Evolutionary conservation across 2,329 filamentous ascomycete genomes (phyloP).

Genomic region (Talaromyces sp.): DNA sequence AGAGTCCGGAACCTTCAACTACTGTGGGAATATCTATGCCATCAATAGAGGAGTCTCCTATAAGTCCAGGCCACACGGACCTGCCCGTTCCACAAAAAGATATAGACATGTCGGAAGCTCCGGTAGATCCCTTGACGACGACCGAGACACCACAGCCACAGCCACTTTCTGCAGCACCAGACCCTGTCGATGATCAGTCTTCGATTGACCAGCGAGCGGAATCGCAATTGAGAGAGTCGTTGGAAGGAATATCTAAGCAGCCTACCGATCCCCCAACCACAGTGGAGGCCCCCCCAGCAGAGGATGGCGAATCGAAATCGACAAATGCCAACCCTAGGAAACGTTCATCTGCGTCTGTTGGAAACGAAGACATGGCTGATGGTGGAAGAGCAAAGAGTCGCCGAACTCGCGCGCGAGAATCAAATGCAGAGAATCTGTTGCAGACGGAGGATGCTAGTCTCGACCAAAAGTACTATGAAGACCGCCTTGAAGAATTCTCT

Average conservation of each 20-base stretch:
- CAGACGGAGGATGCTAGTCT: constrained; percentile 45
- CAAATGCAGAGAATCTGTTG: constrained; percentile 42
- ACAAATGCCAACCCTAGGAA: constrained; percentile 48
- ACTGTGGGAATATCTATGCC: constrained; percentile 41
- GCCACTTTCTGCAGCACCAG: constrained; percentile 9
- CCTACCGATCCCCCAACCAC: constrained; percentile 15
- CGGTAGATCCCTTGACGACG: not conserved
- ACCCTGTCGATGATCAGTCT: constrained; percentile 27
- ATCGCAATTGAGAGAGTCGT: constrained; percentile 31
- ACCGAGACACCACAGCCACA: not conserved
- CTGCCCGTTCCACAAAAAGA: constrained; percentile 1
- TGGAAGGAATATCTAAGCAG: constrained; percentile 26
- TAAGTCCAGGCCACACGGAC: constrained; percentile 10
- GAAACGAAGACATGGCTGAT: constrained; percentile 53
- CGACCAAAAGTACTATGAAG: constrained; percentile 52
- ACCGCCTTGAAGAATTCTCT: constrained; percentile 48
- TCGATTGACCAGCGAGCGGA: constrained; percentile 31
- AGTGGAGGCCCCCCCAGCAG: constrained; percentile 19
- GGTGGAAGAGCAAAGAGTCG: constrained; percentile 56
- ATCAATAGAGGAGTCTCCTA: constrained; percentile 2
- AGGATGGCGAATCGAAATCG: constrained; percentile 29
- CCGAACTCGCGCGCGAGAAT: constrained; percentile 56
- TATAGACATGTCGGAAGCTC: not conserved
- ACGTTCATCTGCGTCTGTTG: constrained; percentile 56
- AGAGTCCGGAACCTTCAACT: constrained; percentile 28